Percentiles rank a stretch among this genome's conserved stretches.
phyloP scores from a whole-genome alignment of 2,329 filamentous ascomycete genomes.

The Plenodomus tracheiphilus region DNA sequence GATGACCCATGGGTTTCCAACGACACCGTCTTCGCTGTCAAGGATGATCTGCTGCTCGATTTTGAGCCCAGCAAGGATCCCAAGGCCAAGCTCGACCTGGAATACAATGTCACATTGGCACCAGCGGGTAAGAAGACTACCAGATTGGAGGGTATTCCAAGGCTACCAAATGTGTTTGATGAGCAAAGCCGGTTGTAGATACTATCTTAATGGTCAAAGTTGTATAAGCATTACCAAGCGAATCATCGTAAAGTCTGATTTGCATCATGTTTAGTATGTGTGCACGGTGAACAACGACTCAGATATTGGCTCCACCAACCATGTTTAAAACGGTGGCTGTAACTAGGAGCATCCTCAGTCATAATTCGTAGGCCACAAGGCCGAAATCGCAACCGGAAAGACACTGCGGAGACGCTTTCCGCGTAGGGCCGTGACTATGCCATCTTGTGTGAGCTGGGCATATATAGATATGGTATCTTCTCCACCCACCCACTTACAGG shows the following conservation, averaged over 20 bases:
- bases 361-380: neutral
- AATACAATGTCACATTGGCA: constrained; percentile 64
- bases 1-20: constrained; percentile 62
- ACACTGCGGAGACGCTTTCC: neutral
- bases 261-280: neutral
- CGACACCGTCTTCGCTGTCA: constrained; percentile 65
- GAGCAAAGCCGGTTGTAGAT: constrained; percentile 30
- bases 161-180: constrained; percentile 34
- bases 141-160: constrained; percentile 36
- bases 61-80: constrained; percentile 57
- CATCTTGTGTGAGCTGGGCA: constrained; percentile 2
- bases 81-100: constrained; percentile 62
- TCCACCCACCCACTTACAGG: constrained; percentile 1
- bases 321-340: too few relatives aligned
- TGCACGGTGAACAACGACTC: too few relatives aligned
- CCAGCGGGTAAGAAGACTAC: constrained; percentile 41
- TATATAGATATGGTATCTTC: constrained; percentile 8
- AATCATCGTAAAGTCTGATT: constrained; percentile 5
- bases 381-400: neutral
- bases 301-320: too few relatives aligned
- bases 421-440: neutral
- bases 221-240: constrained; percentile 17
- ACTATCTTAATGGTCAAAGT: constrained; percentile 9
- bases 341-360: neutral
- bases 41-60: constrained; percentile 62